Evolutionary conservation across 257 asterid species (phyloP).

Genomic region (Orobanche coerulescens): DNA sequence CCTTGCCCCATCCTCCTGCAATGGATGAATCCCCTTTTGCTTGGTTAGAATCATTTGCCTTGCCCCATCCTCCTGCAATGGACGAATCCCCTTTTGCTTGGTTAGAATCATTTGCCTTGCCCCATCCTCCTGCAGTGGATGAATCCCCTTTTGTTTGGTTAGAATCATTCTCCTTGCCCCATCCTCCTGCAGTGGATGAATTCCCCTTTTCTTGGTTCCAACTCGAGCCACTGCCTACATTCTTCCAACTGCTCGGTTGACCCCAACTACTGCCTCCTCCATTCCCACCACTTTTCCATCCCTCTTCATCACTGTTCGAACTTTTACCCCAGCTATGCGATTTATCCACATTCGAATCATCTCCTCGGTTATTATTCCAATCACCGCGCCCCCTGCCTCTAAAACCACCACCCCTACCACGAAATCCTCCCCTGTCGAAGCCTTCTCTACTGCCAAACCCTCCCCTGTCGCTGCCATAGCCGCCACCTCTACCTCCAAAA

Average conservation of each 20-base stretch:
- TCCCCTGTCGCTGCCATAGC: conserved; percentile 34
- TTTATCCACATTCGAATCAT: conserved; percentile 44
- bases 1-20: too few species aligned
- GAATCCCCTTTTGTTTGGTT: conserved; percentile 33
- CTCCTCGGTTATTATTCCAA: conserved; percentile 53
- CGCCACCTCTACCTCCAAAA: conserved; percentile 47
- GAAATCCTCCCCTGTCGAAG: conserved; percentile 27
- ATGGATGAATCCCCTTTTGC: too few species aligned
- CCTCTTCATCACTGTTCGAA: conserved; percentile 32
- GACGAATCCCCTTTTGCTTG: too few species aligned
- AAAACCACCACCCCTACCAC: conserved; percentile 40
- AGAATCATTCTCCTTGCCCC: not conserved
- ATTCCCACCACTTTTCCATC: conserved; percentile 41
- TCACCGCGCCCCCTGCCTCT: conserved; percentile 66
- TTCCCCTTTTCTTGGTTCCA: conserved; percentile 36
- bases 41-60: too few species aligned
- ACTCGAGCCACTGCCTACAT: conserved; percentile 30
- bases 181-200: conserved; percentile 10
- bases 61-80: too few species aligned
- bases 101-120: not conserved
- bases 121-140: not conserved
- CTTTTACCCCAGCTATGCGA: conserved; percentile 40
- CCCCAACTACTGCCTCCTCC: conserved; percentile 38
- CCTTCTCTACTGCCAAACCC: conserved; percentile 39
- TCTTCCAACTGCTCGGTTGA: conserved; percentile 29